phyloP scores from a whole-genome alignment of 2,329 filamentous ascomycete species.

The Hortaea sp. region DNA sequence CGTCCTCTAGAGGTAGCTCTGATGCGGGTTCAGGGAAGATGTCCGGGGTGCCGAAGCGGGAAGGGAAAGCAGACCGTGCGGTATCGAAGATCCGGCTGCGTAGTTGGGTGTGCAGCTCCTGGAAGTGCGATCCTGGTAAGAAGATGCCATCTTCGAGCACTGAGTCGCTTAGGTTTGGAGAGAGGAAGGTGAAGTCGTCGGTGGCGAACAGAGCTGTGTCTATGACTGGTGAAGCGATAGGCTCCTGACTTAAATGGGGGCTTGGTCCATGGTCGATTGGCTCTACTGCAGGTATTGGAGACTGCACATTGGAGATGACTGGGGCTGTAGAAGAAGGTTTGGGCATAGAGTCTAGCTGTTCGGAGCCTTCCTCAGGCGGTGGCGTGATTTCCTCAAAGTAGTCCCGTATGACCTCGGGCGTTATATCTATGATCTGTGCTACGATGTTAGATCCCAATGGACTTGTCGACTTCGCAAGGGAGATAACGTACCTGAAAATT shows the following conservation, averaged over 20 bases:
- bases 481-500: conserved; percentile 8
- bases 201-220: neutral
- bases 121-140: conserved; percentile 22
- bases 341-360: neutral
- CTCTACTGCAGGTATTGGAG: neutral
- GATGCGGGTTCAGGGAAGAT: neutral
- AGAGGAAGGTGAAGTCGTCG: conserved; percentile 10
- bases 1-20: conserved; percentile 1
- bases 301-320: neutral
- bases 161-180: conserved; percentile 18
- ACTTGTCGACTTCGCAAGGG: neutral
- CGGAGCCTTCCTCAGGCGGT: neutral
- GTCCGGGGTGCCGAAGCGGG: conserved; percentile 13
- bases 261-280: neutral
- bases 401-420: conserved; percentile 21
- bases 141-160: conserved; percentile 24
- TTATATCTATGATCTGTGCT: conserved; percentile 23
- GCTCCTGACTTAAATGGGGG: neutral
- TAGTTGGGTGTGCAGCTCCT: conserved; percentile 21
- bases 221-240: neutral
- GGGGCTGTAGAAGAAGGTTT: neutral
- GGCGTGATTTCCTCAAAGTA: conserved; percentile 16
- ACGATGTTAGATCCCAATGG: neutral
- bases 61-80: conserved; percentile 20
- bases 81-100: conserved; percentile 23